These are phyloP conservation scores for Phlegmacium glaucopus DNA, from an alignment of 768 basidiomycete genomes.

Conservation along the genomic window DNA sequence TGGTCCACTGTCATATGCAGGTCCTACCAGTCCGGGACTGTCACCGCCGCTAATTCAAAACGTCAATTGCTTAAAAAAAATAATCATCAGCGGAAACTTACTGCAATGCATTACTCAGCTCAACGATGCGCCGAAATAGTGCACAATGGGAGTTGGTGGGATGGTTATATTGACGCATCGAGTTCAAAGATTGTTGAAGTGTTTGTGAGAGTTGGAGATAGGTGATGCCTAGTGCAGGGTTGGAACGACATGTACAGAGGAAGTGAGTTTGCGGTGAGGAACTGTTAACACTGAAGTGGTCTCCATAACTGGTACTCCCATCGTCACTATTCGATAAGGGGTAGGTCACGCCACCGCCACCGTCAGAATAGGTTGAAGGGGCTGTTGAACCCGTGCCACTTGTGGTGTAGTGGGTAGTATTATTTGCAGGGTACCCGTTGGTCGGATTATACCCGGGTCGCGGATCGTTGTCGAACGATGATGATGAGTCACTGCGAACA, in stretches of 20 bases:
- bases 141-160: constrained; percentile 49
- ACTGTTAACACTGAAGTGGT: constrained; percentile 31
- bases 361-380: constrained; percentile 37
- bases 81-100: constrained; percentile 34
- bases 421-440: constrained; percentile 11
- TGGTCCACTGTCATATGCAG: constrained; percentile 55
- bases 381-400: constrained; percentile 15
- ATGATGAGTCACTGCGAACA: constrained; percentile 31
- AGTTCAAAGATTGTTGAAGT: constrained; percentile 51
- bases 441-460: constrained; percentile 28
- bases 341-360: constrained; percentile 30
- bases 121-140: constrained; percentile 55
- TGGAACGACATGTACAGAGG: constrained; percentile 59
- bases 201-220: constrained; percentile 63
- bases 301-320: constrained; percentile 30
- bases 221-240: constrained; percentile 53
- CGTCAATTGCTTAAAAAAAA: constrained; percentile 6
- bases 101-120: constrained; percentile 64
- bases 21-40: constrained; percentile 41
- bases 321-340: constrained; percentile 37
- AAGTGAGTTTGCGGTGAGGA: constrained; percentile 34
- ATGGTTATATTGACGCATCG: constrained; percentile 63
- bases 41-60: constrained; percentile 43
- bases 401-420: constrained; percentile 17
- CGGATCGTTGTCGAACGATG: constrained; percentile 36